Evolutionary conservation across 163 green algal species (phyloP).

Genomic region (Scenedesmus sp.): DNA sequence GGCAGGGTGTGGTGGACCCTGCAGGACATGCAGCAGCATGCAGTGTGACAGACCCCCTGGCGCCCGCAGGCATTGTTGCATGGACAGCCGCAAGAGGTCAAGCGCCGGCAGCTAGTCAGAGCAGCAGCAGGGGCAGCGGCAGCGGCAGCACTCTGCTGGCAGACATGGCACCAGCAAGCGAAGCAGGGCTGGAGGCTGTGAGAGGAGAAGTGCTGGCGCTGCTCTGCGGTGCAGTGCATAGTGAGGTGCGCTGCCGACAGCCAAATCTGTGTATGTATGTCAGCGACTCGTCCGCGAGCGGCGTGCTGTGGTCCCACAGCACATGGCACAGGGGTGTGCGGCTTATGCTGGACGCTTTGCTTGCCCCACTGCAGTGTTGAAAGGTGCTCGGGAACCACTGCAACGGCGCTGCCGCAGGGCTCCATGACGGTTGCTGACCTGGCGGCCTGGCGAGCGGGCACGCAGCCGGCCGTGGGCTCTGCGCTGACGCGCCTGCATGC

Average conservation of each 20-base stretch:
- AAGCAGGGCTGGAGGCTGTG: background rate
- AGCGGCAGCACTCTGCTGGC: background rate
- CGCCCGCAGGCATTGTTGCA: background rate
- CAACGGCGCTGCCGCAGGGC: conserved; percentile 1
- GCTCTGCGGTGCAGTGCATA: background rate
- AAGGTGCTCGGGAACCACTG: no score
- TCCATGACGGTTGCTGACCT: background rate
- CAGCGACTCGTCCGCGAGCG: no score
- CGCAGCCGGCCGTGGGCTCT: background rate
- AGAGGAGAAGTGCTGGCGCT: background rate
- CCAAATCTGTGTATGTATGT: background rate
- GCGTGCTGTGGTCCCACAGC: no score
- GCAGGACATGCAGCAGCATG: background rate
- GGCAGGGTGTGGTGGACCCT: background rate
- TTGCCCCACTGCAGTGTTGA: background rate
- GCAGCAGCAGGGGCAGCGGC: background rate
- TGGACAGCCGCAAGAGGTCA: background rate
- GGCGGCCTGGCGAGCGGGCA: background rate
- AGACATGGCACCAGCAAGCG: background rate
- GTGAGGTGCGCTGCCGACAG: background rate
- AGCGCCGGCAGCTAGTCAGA: background rate
- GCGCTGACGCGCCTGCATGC: background rate
- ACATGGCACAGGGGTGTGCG: background rate
- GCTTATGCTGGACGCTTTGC: background rate
- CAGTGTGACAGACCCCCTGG: background rate